Evolutionary conservation across 2,329 filamentous ascomycete species (phyloP).

Genomic region (Falciphora oryzae): DNA sequence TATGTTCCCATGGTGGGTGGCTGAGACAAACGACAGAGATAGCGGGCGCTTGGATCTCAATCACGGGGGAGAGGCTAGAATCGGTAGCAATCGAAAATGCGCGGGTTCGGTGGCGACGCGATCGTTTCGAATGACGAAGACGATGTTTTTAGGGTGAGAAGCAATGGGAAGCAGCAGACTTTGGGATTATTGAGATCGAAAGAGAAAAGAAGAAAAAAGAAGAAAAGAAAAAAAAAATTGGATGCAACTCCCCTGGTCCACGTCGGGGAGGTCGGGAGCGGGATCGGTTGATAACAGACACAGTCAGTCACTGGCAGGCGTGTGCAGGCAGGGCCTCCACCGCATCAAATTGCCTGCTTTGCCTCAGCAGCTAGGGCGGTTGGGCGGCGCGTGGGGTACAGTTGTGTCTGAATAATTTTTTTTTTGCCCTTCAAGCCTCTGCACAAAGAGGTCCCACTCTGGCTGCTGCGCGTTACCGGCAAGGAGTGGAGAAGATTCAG

Average conservation of each 20-base stretch:
- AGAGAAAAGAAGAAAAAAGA: neutral
- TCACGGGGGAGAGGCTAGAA: neutral
- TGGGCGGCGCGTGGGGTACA: neutral
- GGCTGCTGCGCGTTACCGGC: too few species aligned
- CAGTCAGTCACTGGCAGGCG: neutral
- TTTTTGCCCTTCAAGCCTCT: too few species aligned
- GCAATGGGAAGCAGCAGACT: neutral
- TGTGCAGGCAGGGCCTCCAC: neutral
- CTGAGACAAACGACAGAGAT: neutral
- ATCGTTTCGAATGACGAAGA: neutral
- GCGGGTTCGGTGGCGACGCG: neutral
- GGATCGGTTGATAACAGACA: neutral
- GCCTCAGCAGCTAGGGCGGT: neutral
- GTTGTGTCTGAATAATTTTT: neutral
- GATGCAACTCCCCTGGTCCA: neutral
- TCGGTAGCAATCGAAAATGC: neutral
- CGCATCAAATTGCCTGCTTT: neutral
- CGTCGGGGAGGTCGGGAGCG: neutral
- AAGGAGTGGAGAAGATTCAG: neutral
- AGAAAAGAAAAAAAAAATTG: neutral
- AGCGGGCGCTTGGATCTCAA: conserved; percentile 3
- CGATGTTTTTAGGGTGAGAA: neutral
- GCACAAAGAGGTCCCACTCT: too few species aligned
- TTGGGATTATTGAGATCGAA: neutral
- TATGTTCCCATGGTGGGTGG: conserved; percentile 54